Base-by-base conservation (phyloP, 2,329 filamentous ascomycete genomes). In the Coniella lustricola region DNA sequence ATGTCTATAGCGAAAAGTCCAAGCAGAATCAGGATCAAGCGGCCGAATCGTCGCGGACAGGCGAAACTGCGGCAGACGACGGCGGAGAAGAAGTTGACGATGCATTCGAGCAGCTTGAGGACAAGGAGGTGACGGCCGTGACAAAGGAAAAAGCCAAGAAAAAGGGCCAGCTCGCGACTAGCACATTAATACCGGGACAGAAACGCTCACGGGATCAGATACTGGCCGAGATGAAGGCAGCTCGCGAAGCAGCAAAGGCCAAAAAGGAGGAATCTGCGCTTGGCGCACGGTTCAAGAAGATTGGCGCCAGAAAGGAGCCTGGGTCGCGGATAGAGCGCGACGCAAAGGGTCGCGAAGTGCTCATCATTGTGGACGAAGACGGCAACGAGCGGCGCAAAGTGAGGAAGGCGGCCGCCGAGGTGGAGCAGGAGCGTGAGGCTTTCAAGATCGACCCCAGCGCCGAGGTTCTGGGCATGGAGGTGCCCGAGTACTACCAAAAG, bases 1-100 rank as follows among this genome's bases (percentile, higher is more conserved):
- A 90, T 64, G 75, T 88, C 1, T 76, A 73, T 55, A 64, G 60
- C n/a, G 65, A 68, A 7, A 57, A 62, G 18, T n/a, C 44, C 16
- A 53, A 63, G 3, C 44, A 59, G 2, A 54, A 54, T 3, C 62
- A 65, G 39, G 57, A 55, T 4, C 60, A 56, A 17, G 59, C 69
- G 22, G 71, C 79, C 10, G 25, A 10, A 5, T 5, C 5, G 10
- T 29, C 25, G 56, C 54, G 55, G 5, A 60, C 56, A n/a, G 60
- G 69, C 21, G 72, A 81, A 55, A 66, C 84, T n/a, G 82, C 87
- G 34, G 77, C 83, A n/a, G 82, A n/a, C n/a, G n/a, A n/a, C 87
- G 34, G 77, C 44, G 36, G 17, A 20, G 60, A 70, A 36, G 73
- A 82, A 56, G 67, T 84, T 17, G 86, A 91, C 46, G 82, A 84